Evolutionary conservation across 257 asterid species (phyloP), one percentile per base, ranked within the genome.

Genomic region (Rauvolfia tetraphylla): DNA sequence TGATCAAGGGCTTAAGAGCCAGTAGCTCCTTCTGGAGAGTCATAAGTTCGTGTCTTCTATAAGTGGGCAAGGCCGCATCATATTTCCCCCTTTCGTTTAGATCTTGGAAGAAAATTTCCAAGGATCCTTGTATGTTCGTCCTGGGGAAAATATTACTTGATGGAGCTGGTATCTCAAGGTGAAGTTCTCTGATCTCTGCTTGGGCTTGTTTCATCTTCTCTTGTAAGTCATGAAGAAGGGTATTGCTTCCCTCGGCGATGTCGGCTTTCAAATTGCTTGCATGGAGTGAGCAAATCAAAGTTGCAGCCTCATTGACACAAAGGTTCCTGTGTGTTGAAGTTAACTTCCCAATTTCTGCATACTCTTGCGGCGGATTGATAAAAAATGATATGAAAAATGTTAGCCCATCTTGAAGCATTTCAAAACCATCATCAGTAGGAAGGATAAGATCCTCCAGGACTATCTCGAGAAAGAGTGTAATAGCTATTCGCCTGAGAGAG

Each of bases 121-220:
- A 23, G 62, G 58, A 75, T n/a, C 79, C 72, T 41, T 44, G 61
- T 34, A 38, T 22, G 22, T 44, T 49, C 6, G 58, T 75, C 57
- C 67, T 3, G 14, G 27, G 83, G 73, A 44, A 34, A 29, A 61
- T 34, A 33, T 68, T 31, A 27, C 59, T 29, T 3, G 76, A 23
- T 14, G 42, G 36, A 36, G n/a, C 29, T 36, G 76, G 51, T 4
- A 23, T 23, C 29, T 56, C n/a, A n/a, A n/a, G 17, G 33, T 3
- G 11, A 73, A 73, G 49, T 33, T n/a, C 27, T 44, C 34, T 51
- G 11, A 72, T n/a, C n/a, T n/a, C n/a, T n/a, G n/a, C n/a, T n/a
- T n/a, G n/a, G n/a, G n/a, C 25, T 17, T 11, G 23, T 5, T 59
- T 42, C 1, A 54, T 69, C 70, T 54, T n/a, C 23, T 67, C 79